phyloP scores from a whole-genome alignment of 768 basidiomycete species.

The Serendipita vermifera region DNA sequence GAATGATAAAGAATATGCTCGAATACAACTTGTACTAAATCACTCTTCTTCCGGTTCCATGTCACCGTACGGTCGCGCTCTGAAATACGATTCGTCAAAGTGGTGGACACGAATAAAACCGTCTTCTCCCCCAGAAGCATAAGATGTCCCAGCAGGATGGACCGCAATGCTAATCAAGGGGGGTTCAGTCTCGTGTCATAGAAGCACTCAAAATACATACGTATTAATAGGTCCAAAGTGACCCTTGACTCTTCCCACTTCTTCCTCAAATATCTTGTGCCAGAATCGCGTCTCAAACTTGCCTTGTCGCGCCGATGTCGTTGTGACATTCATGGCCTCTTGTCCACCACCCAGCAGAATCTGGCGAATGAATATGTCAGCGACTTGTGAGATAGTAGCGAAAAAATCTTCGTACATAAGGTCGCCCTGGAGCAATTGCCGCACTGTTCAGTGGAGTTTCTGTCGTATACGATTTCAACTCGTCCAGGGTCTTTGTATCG shows the following conservation, averaged over 20 bases:
- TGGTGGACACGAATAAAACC: slow-evolving; percentile 86
- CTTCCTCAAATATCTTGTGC: slow-evolving; percentile 95
- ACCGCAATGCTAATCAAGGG: slow-evolving; percentile 61
- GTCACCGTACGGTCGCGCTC: slow-evolving; percentile 81
- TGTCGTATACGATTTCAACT: slow-evolving; percentile 86
- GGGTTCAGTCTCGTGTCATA: too few species aligned
- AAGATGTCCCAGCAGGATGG: slow-evolving; percentile 75
- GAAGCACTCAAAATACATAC: slow-evolving; percentile 37
- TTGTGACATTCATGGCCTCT: slow-evolving; percentile 95
- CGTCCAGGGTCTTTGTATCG: slow-evolving; percentile 74
- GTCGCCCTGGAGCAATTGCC: slow-evolving; percentile 65
- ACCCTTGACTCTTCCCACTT: slow-evolving; percentile 92
- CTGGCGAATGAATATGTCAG: slow-evolving; percentile 26
- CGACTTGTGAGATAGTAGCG: background rate
- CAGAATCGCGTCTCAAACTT: slow-evolving; percentile 98
- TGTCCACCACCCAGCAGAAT: slow-evolving; percentile 92
- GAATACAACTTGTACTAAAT: background rate
- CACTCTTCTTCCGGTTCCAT: slow-evolving; percentile 54
- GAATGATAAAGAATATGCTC: background rate
- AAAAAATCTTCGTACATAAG: slow-evolving; percentile 46
- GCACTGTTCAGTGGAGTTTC: slow-evolving; percentile 96
- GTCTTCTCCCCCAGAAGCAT: slow-evolving; percentile 94
- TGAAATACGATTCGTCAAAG: slow-evolving; percentile 92
- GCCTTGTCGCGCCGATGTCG: slow-evolving; percentile 83
- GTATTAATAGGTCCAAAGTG: slow-evolving; percentile 96